These are phyloP conservation scores for Oligophagozyma castellii DNA, from an alignment of 1,139 yeast genomes.

Conservation along the genomic window DNA sequence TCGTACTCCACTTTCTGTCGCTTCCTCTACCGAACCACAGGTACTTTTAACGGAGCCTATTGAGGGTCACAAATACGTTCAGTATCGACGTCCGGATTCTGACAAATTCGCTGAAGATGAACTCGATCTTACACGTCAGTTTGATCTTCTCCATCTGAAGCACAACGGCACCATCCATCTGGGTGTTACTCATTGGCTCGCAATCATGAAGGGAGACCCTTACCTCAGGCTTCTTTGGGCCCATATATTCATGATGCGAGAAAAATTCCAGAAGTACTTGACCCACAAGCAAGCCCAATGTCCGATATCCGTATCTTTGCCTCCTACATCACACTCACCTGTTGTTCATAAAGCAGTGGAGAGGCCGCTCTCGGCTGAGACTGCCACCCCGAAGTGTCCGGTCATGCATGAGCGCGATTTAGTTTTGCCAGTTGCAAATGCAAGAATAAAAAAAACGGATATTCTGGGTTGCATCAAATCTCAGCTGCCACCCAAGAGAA, in stretches of 20 bases:
- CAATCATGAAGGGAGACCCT: slow-evolving; percentile 39
- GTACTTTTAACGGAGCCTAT: background rate
- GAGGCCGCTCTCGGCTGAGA: slow-evolving; percentile 1
- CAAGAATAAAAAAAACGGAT: background rate
- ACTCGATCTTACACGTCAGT: slow-evolving; percentile 32
- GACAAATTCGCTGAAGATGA: slow-evolving; percentile 24
- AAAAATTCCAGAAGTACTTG: slow-evolving; percentile 27
- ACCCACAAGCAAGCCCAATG: slow-evolving; percentile 3
- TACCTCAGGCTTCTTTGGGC: slow-evolving; percentile 38
- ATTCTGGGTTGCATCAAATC: slow-evolving; percentile 3
- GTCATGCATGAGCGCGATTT: background rate
- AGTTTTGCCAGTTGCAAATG: background rate
- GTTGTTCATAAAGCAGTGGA: slow-evolving; percentile 1
- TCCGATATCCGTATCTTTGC: slow-evolving; percentile 3
- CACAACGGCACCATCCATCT: slow-evolving; percentile 36
- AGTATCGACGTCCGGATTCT: no score
- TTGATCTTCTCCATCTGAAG: slow-evolving; percentile 37
- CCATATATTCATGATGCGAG: slow-evolving; percentile 35
- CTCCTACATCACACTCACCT: slow-evolving; percentile 2
- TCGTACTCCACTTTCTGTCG: background rate
- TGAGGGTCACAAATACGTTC: slow-evolving; percentile 1
- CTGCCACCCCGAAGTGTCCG: background rate
- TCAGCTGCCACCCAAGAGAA: slow-evolving; percentile 29
- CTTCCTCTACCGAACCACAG: slow-evolving; percentile 1
- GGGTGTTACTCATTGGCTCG: slow-evolving; percentile 40